phyloP scores from a whole-genome alignment of 306 rosid genomes.

The Acacia crassicarpa region DNA sequence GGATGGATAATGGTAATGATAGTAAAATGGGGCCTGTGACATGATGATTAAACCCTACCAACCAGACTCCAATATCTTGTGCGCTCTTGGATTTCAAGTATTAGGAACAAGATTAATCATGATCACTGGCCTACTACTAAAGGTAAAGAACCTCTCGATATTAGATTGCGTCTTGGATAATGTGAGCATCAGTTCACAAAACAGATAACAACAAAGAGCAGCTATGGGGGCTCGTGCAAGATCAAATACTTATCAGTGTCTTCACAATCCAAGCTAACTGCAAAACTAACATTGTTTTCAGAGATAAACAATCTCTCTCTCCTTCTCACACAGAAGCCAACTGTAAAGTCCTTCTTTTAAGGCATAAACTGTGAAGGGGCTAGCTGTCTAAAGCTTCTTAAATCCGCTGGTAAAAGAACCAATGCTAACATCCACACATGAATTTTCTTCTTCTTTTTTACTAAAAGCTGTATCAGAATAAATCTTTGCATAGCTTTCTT shows the following conservation, averaged over 20 bases:
- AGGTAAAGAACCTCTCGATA: background rate
- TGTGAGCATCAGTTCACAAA: background rate
- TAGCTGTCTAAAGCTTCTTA: background rate
- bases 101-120: background rate
- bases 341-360: background rate
- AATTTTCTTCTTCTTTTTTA: background rate
- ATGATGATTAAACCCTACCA: background rate
- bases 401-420: background rate
- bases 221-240: background rate
- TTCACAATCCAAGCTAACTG: background rate
- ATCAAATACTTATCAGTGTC: background rate
- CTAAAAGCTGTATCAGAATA: background rate
- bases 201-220: background rate
- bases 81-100: background rate
- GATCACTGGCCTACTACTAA: background rate
- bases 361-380: background rate
- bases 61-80: background rate
- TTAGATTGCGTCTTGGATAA: background rate
- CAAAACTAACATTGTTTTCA: background rate
- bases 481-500: background rate
- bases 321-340: background rate
- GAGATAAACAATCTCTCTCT: background rate
- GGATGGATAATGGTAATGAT: background rate
- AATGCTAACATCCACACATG: background rate
- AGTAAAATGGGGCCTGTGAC: background rate